Evolutionary conservation across 1,139 yeast genomes (phyloP), one percentile per base, ranked within the genome.

Genomic region (Yamadazyma sp.): DNA sequence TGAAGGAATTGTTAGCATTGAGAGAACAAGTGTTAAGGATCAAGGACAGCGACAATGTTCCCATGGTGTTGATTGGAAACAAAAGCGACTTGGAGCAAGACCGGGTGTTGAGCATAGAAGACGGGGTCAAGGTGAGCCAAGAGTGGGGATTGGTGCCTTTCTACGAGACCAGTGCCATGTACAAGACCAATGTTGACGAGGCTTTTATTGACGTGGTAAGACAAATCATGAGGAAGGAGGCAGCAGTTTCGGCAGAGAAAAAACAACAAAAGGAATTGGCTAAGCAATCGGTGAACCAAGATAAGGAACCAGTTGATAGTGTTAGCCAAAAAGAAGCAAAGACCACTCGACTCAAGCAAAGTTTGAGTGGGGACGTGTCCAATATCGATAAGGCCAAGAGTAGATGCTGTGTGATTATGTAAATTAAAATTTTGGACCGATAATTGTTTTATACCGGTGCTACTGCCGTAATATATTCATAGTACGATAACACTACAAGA

Each of bases 141-240:
- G 78, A 78, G 38, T 86, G 96, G 89, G 94, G 94, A 10, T 76
- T 82, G 55, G 92, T 85, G 6, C 90, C 96, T 14, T 92, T 90
- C 59, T 87, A 87, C 61, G 97, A 92, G 66, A 87, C 97, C 5
- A 84, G 95, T 48, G 97, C 98, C 29, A 85, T 89, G 76, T 79
- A 86, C 51, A 86, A 87, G 59, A 82, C 89, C 41, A 90, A 92
- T 56, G 95, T 90, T 34, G 95, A 86, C 53, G 92, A 85, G 52
- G 95, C 96, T 2, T 92, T 92, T 56, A 72, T 86, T 47, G 94
- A 86, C 51, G 83, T 92, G 35, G 97, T 92, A 6, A 76, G 96
- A 60, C 94, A 86, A 52, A 88, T 90, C 44, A 84, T 84, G 73
- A 73, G 89, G 54, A 82, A 81, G 50, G 94, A 85, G 57, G 79